A percentile compares a stretch with the other conserved stretches of the same genome.
Evolutionary conservation across 1,284 basidiomycete genomes (phyloP).

Genomic region (Neonothopanus nambi): DNA sequence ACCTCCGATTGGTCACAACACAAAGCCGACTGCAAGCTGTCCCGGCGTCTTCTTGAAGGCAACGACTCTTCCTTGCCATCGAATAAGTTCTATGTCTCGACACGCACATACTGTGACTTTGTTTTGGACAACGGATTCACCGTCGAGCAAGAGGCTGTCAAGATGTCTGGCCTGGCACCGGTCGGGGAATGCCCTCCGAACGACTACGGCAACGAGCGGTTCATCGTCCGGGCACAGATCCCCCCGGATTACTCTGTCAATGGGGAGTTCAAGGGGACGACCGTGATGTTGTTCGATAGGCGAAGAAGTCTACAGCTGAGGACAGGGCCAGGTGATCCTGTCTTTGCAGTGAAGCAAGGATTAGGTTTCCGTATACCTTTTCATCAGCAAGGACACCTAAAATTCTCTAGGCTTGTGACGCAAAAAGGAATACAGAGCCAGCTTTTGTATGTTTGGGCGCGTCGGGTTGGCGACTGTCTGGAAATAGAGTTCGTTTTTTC

Average conservation of each 20-base stretch:
- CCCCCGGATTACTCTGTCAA: slow-evolving; percentile 8
- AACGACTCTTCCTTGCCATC: slow-evolving; percentile 7
- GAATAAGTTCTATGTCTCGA: slow-evolving; percentile 15
- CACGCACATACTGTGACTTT: slow-evolving; percentile 15
- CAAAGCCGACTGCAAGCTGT: slow-evolving; percentile 17
- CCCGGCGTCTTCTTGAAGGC: slow-evolving; percentile 9
- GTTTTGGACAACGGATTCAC: slow-evolving; percentile 16
- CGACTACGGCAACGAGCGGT: slow-evolving; percentile 17
- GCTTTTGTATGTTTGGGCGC: slow-evolving; percentile 10
- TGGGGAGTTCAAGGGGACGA: slow-evolving; percentile 10
- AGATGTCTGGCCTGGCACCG: slow-evolving; percentile 8
- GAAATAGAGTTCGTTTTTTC: slow-evolving; percentile 14
- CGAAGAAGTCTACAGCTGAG: slow-evolving; percentile 10
- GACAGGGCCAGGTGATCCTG: slow-evolving; percentile 11
- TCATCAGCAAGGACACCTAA: slow-evolving; percentile 10
- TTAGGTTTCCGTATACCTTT: slow-evolving; percentile 13
- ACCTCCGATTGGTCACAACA: slow-evolving; percentile 21
- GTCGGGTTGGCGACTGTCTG: slow-evolving; percentile 15
- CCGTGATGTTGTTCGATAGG: slow-evolving; percentile 17
- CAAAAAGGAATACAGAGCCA: slow-evolving; percentile 11
- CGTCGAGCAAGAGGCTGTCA: slow-evolving; percentile 18
- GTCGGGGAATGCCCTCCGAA: slow-evolving; percentile 14
- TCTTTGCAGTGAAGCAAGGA: not conserved
- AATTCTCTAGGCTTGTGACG: slow-evolving; percentile 6
- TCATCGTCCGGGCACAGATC: slow-evolving; percentile 13